A percentile compares a stretch with the other conserved stretches of the same genome.
Evolutionary conservation across 768 basidiomycete genomes (phyloP).

Genomic region (Mycena polygramma): DNA sequence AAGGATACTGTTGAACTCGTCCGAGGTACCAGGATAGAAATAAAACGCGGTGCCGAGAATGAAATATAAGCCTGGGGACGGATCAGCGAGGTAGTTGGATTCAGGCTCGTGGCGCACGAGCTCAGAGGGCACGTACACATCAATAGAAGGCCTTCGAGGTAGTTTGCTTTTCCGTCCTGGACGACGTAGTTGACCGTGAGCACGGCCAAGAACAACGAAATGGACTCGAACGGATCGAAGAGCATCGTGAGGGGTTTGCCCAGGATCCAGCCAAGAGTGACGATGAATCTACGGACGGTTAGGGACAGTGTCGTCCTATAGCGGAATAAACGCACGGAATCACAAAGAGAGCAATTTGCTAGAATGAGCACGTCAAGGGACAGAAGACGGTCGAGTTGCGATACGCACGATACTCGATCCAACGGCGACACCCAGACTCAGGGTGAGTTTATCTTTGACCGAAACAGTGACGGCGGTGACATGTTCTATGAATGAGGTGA

Average conservation of each 20-base stretch:
- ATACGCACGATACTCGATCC: constrained; percentile 82
- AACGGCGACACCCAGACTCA: constrained; percentile 91
- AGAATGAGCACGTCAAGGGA: constrained; percentile 15
- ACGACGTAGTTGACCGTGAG: constrained; percentile 88
- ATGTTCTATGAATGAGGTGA: constrained; percentile 68
- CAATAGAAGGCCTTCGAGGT: constrained; percentile 80
- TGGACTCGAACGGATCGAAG: constrained; percentile 91
- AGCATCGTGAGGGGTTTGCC: constrained; percentile 84
- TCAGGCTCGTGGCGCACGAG: too few species aligned
- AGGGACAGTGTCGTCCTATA: not conserved
- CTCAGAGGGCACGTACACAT: constrained; percentile 63
- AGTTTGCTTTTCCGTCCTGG: constrained; percentile 86
- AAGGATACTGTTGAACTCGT: too few species aligned
- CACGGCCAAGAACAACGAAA: constrained; percentile 68
- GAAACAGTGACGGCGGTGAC: constrained; percentile 93
- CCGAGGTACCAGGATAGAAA: constrained; percentile 62
- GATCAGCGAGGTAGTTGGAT: too few species aligned
- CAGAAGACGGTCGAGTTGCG: not conserved
- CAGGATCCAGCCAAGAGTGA: constrained; percentile 83
- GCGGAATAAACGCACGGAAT: constrained; percentile 72
- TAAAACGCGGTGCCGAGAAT: constrained; percentile 81
- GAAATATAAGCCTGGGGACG: constrained; percentile 69
- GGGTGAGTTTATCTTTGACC: constrained; percentile 88
- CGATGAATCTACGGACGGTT: constrained; percentile 66
- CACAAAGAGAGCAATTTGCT: constrained; percentile 90